Evolutionary conservation across 2,329 filamentous ascomycete genomes (phyloP).

Genomic region (Rhytidhysteron rufulum): DNA sequence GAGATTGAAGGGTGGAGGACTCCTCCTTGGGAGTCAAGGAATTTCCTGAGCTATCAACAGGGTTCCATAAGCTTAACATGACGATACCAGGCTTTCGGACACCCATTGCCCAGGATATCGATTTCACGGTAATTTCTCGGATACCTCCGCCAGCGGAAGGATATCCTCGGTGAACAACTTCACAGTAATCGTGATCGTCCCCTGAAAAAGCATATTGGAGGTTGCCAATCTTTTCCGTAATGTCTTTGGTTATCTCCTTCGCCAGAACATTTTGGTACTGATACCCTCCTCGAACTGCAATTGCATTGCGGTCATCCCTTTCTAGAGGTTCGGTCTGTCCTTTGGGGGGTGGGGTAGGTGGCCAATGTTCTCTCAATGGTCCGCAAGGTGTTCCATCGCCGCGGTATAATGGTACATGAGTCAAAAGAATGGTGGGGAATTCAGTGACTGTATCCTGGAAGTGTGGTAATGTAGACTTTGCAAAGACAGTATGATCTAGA

Average conservation of each 20-base stretch:
- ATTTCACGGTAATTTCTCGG: constrained; percentile 89
- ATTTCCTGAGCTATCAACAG: constrained; percentile 58
- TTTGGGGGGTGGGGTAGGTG: constrained; percentile 61
- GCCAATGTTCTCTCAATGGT: constrained; percentile 77
- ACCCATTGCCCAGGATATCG: constrained; percentile 93
- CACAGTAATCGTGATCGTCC: constrained; percentile 98
- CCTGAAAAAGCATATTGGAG: constrained; percentile 86
- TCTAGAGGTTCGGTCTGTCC: constrained; percentile 53
- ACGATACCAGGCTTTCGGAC: constrained; percentile 83
- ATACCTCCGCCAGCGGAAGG: constrained; percentile 55
- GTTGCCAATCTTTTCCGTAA: constrained; percentile 76
- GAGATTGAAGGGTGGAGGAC: constrained; percentile 69
- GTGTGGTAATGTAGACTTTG: constrained; percentile 25
- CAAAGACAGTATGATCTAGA: constrained; percentile 51
- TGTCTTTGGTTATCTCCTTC: constrained; percentile 67
- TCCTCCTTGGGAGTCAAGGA: constrained; percentile 34
- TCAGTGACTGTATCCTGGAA: constrained; percentile 50
- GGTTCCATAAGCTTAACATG: constrained; percentile 89
- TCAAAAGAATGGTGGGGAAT: constrained; percentile 83
- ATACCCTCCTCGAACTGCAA: constrained; percentile 74
- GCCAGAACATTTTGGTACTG: constrained; percentile 96
- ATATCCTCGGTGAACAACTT: constrained; percentile 71
- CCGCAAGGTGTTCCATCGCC: constrained; percentile 81
- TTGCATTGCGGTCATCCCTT: constrained; percentile 70
- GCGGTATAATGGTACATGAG: constrained; percentile 87